Base-by-base conservation (phyloP, 352 stramenopile genomes). In the Globisporangium camurandrum region DNA sequence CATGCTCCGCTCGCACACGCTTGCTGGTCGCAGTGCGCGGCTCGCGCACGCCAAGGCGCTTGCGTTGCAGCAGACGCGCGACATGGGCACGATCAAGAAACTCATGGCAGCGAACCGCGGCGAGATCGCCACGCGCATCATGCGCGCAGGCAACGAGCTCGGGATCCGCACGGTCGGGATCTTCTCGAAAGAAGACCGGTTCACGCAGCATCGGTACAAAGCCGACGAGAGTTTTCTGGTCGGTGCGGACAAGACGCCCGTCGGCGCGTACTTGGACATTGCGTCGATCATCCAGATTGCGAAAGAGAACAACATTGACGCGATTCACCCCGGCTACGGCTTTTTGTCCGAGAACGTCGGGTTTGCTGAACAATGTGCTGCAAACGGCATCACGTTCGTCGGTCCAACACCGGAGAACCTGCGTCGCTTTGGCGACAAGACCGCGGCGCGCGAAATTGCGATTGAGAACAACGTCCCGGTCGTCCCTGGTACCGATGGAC, bases 61-160 rank as follows among this genome's bases (percentile, higher is more conserved):
- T 22, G 43, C 50, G 46, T 45, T 50, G 50, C 24, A 26, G 28
- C 56, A 68, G 54, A 64, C 63, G 49, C 75, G 75, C 46, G 68
- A 85, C 57, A 71, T 73, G 51, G 78, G 72, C 62, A 82, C 68
- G 34, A 91, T 98, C 71, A 93, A 93, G 48, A 99, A 98, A 65
- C 64, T 99, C 41, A 85, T 99, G 81, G 93, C 93, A 9, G 95
- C 95, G 30, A 99, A 99, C 78, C 91, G 97, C 28, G 97, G 96
- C 30, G 97, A 99, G 69, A 98, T 99, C 70, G 95, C 96, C 10
- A 96, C 94, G 37, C 85, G 96, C 20, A 98, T 99, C 59, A 97
- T 97, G 75, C 84, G 96, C 45, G 93, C 95, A 1, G 80, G 76
- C 5, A 96, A 95, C 48, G 95, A 98, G 66, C 75, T 98, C 36